Percentiles rank a stretch among this genome's conserved stretches.
Evolutionary conservation across 805 yeast species (phyloP).

Genomic region (Cyberlindnera euphorbiae): DNA sequence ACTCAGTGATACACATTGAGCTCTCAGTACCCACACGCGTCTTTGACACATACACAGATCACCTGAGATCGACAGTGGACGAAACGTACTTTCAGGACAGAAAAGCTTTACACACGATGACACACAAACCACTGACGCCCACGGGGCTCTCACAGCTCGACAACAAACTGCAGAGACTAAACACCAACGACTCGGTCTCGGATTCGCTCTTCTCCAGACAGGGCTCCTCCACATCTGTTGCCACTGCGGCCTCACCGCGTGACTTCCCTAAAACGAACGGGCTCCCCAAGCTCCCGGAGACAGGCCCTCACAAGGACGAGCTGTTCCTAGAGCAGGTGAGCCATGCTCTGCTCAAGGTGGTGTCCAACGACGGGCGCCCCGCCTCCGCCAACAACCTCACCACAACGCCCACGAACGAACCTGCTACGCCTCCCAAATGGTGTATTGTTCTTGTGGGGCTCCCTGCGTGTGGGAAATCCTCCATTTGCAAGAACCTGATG

Average conservation of each 20-base stretch:
- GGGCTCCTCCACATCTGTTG: constrained; percentile 21
- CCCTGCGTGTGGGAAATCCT: constrained; percentile 76
- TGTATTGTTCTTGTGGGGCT: constrained; percentile 70
- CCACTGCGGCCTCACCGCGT: constrained; percentile 13
- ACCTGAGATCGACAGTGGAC: too few species aligned
- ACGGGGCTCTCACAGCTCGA: constrained; percentile 7
- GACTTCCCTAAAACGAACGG: constrained; percentile 11
- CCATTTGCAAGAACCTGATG: constrained; percentile 61
- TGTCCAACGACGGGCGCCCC: constrained; percentile 16
- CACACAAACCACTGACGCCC: constrained; percentile 1
- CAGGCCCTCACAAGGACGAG: neutral
- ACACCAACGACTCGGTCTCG: constrained; percentile 21
- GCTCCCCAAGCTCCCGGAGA: neutral
- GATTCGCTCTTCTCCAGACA: constrained; percentile 24
- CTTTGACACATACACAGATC: too few species aligned
- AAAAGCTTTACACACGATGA: neutral
- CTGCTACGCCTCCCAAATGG: constrained; percentile 36
- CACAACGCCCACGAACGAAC: constrained; percentile 26
- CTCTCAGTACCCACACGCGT: too few species aligned
- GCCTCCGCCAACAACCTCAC: constrained; percentile 20
- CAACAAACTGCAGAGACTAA: constrained; percentile 16
- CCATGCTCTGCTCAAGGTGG: constrained; percentile 10
- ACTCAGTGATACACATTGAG: too few species aligned
- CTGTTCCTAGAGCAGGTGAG: constrained; percentile 15
- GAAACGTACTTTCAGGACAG: too few species aligned